These are phyloP conservation scores for Penicillium nordicum DNA, from an alignment of 2,329 filamentous ascomycete genomes.

Conservation along the genomic window DNA sequence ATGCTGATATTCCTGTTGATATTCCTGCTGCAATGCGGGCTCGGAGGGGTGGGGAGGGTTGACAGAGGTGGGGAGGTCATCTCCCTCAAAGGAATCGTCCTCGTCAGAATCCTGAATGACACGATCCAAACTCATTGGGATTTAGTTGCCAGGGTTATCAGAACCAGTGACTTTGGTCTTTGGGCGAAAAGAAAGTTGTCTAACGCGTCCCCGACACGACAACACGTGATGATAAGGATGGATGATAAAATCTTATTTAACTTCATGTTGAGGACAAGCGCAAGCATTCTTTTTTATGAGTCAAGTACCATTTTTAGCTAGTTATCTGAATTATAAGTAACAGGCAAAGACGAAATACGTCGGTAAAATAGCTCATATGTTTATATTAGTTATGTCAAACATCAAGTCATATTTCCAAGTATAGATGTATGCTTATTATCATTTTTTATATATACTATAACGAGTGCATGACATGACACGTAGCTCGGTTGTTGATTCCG, in stretches of 20 bases:
- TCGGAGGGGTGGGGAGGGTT: conserved; percentile 21
- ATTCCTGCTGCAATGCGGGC: conserved; percentile 1
- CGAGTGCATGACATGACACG: too few relatives aligned
- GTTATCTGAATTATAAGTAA: too few relatives aligned
- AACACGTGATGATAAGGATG: conserved; percentile 34
- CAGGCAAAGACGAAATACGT: too few relatives aligned
- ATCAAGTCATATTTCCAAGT: too few relatives aligned
- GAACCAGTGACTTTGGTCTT: background rate
- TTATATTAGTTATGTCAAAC: too few relatives aligned
- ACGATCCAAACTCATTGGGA: conserved; percentile 35
- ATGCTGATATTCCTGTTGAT: conserved; percentile 9
- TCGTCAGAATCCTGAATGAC: conserved; percentile 48
- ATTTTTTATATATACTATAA: too few relatives aligned
- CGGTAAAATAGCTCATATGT: too few relatives aligned
- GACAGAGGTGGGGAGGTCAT: conserved; percentile 20
- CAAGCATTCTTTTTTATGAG: too few relatives aligned
- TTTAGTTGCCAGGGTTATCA: background rate
- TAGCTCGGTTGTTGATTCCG: too few relatives aligned
- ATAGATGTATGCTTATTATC: too few relatives aligned
- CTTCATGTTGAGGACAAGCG: background rate
- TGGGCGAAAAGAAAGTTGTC: background rate
- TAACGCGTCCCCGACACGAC: conserved; percentile 25
- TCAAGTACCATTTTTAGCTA: too few relatives aligned
- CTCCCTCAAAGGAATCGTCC: conserved; percentile 35
- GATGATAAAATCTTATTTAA: background rate